Conservation (phyloP, 345 rosid genomes). For the Aegle marmelos region DNA sequence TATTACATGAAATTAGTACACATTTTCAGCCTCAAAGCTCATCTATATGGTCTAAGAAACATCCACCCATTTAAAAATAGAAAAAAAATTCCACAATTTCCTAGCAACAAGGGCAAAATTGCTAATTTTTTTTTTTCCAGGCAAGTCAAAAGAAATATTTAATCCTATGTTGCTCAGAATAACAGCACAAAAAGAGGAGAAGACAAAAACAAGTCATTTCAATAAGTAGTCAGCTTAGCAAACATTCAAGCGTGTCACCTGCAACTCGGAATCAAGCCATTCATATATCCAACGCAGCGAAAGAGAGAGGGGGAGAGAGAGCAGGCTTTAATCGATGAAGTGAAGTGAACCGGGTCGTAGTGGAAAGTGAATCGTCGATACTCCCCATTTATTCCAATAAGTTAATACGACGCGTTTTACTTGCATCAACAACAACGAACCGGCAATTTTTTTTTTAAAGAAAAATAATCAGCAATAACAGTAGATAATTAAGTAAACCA, state of each 20-base stretch:
- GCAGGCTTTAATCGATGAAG: background rate
- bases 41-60: background rate
- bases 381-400: background rate
- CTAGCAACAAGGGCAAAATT: too few species aligned
- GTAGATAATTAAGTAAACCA: background rate
- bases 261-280: constrained; percentile 11
- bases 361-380: too few species aligned
- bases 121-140: background rate
- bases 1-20: background rate
- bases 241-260: constrained; percentile 13
- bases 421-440: background rate
- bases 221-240: background rate
- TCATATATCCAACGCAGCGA: background rate
- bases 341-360: background rate
- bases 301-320: background rate
- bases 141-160: background rate
- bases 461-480: background rate
- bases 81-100: background rate
- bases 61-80: background rate
- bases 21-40: background rate
- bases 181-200: too few species aligned
- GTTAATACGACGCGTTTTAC: background rate
- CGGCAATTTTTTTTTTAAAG: background rate
- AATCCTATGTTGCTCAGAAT: background rate
- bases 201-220: background rate